phyloP scores from a whole-genome alignment of 345 rosid genomes.

The Durio zibethinus region DNA sequence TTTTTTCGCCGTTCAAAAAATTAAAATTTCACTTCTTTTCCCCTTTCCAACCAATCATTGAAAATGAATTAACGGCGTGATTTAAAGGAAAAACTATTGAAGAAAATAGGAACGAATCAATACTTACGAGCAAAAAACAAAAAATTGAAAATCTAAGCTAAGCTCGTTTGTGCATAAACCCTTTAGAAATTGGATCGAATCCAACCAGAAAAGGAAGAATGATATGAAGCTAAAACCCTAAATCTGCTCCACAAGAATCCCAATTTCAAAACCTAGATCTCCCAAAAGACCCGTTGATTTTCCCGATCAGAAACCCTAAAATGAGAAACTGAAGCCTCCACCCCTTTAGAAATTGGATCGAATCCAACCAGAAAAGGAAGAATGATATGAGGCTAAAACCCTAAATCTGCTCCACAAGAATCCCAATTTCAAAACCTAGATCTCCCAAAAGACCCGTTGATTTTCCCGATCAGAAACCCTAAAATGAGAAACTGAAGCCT shows the following conservation, averaged over 20 bases:
- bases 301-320: too few species aligned
- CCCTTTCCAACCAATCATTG: background rate
- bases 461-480: background rate
- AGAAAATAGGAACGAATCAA: background rate
- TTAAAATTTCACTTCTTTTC: background rate
- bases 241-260: slow-evolving; percentile 3
- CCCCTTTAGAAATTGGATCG: background rate
- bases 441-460: background rate
- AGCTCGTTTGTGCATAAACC: slow-evolving; percentile 1
- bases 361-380: background rate
- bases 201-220: background rate
- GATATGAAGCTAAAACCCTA: background rate
- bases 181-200: background rate
- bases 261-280: slow-evolving; percentile 7
- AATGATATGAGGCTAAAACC: background rate
- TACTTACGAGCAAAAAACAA: slow-evolving; percentile 9
- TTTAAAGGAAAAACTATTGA: background rate
- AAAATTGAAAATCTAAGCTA: background rate
- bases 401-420: slow-evolving; percentile 2
- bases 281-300: too few species aligned
- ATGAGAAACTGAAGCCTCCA: too few species aligned
- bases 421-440: slow-evolving; percentile 6
- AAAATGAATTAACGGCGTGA: background rate
- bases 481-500: background rate
- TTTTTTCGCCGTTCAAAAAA: background rate